Conservation (phyloP, 2,329 filamentous ascomycete genomes). For the Alternaria sp. region DNA sequence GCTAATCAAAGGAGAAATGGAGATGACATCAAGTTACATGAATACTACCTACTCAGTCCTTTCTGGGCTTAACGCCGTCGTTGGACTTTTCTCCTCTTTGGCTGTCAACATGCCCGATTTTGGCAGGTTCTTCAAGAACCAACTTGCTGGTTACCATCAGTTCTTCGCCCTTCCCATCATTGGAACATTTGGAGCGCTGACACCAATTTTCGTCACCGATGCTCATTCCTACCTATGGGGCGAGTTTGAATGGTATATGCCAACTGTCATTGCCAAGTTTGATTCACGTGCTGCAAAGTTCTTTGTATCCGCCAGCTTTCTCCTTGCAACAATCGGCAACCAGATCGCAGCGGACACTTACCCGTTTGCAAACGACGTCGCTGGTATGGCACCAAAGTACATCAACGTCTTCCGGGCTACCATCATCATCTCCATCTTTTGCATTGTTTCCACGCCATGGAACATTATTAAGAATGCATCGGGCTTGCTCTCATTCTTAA, state of each 20-base stretch:
- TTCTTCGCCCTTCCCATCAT: constrained; percentile 60
- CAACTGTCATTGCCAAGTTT: constrained; percentile 58
- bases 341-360: constrained; percentile 55
- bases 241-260: constrained; percentile 59
- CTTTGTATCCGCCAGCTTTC: constrained; percentile 53
- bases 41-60: constrained; percentile 56
- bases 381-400: constrained; percentile 47
- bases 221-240: constrained; percentile 59
- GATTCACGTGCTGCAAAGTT: constrained; percentile 56
- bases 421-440: constrained; percentile 48
- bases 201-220: constrained; percentile 60
- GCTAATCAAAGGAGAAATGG: constrained; percentile 50
- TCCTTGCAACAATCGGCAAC: constrained; percentile 56
- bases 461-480: constrained; percentile 51
- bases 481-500: constrained; percentile 48
- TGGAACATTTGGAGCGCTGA: constrained; percentile 56
- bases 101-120: constrained; percentile 62
- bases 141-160: constrained; percentile 55
- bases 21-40: constrained; percentile 53
- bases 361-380: constrained; percentile 49
- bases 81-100: constrained; percentile 60
- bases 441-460: constrained; percentile 48
- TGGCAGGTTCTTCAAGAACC: constrained; percentile 55
- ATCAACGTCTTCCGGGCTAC: constrained; percentile 51
- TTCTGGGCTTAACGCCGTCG: constrained; percentile 58